These are phyloP conservation scores for Casuarina cunninghamiana DNA, from an alignment of 306 rosid genomes.

Conservation along the genomic window DNA sequence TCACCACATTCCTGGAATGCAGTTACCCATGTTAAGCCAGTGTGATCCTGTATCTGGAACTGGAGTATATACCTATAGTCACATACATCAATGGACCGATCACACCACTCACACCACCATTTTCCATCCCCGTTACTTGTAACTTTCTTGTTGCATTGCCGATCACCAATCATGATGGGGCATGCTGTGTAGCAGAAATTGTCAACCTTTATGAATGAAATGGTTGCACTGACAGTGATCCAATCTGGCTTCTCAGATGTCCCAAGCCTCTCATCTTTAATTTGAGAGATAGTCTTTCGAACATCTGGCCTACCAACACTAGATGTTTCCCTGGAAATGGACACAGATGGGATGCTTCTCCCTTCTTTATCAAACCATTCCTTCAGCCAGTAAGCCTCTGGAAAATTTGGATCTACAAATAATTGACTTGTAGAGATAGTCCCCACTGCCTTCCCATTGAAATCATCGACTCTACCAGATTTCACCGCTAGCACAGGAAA, in stretches of 20 bases:
- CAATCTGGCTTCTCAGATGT: conserved; percentile 95
- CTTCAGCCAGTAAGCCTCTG: conserved; percentile 54
- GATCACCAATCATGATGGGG: conserved; percentile 72
- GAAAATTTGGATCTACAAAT: conserved; percentile 62
- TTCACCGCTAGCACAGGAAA: conserved; percentile 79
- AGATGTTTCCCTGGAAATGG: conserved; percentile 64
- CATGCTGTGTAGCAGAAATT: conserved; percentile 85
- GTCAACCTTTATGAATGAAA: conserved; percentile 67
- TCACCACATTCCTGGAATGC: conserved; percentile 94
- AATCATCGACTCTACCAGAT: conserved; percentile 73
- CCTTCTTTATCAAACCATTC: conserved; percentile 84
- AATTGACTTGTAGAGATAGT: conserved; percentile 72
- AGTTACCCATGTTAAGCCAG: conserved; percentile 83
- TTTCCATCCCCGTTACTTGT: conserved; percentile 81
- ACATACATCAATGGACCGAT: conserved; percentile 55
- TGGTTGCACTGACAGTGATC: conserved; percentile 68
- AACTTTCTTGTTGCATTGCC: conserved; percentile 87
- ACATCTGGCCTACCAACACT: conserved; percentile 47
- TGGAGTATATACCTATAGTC: conserved; percentile 84
- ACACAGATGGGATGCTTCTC: conserved; percentile 50
- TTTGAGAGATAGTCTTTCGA: conserved; percentile 71
- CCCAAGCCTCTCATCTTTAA: conserved; percentile 90
- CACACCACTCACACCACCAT: conserved; percentile 91
- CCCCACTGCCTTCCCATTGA: conserved; percentile 80
- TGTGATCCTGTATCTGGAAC: conserved; percentile 80